Evolutionary conservation across 345 rosid species (phyloP).

Genomic region (Syzygium grande): DNA sequence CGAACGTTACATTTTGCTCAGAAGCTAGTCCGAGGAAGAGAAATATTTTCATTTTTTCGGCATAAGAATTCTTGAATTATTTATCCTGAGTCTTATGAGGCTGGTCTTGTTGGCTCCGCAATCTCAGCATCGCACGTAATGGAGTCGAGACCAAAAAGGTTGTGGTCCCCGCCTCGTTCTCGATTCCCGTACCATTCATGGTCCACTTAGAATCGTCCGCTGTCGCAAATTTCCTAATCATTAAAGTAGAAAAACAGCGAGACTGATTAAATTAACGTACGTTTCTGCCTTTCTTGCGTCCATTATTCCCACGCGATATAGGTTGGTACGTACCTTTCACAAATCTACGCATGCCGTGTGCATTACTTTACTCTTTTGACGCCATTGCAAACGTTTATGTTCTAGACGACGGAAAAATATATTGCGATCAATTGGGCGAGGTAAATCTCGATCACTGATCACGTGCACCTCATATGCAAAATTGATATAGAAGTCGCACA

Average conservation of each 20-base stretch:
- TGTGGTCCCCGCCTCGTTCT: background rate
- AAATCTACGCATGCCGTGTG: too few relatives aligned
- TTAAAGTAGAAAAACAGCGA: background rate
- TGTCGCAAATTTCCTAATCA: background rate
- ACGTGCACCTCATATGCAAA: background rate
- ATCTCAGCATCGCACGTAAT: background rate
- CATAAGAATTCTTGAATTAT: too few relatives aligned
- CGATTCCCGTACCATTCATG: background rate
- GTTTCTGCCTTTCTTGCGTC: background rate
- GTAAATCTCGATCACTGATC: background rate
- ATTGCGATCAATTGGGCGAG: background rate
- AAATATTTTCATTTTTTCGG: too few relatives aligned
- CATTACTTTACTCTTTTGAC: too few relatives aligned
- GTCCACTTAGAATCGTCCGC: background rate
- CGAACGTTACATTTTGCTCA: too few relatives aligned
- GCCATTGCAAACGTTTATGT: background rate
- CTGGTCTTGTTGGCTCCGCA: background rate
- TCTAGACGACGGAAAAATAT: too few relatives aligned
- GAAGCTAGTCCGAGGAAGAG: too few relatives aligned
- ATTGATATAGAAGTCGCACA: rapidly evolving
- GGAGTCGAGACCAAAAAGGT: background rate
- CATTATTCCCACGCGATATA: background rate
- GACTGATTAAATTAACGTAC: too few relatives aligned
- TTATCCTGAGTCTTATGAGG: too few relatives aligned
- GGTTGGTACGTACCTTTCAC: background rate